phyloP scores from a whole-genome alignment of 2,329 filamentous ascomycete genomes.

The Mollisiaceae sp. region DNA sequence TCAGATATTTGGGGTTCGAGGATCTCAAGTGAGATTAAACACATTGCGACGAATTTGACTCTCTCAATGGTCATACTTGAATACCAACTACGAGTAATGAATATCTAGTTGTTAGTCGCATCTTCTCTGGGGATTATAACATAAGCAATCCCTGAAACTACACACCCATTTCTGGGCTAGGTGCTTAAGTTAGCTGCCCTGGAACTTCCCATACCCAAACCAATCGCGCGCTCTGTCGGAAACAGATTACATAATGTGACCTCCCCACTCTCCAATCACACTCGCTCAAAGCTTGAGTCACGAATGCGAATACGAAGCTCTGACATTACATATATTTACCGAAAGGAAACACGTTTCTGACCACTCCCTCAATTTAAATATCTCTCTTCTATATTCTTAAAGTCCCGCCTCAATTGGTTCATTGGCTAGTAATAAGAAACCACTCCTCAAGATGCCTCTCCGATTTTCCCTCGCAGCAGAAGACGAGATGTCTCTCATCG shows the following conservation, averaged over 20 bases:
- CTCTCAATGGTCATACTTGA: not conserved
- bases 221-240: not conserved
- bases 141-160: not conserved
- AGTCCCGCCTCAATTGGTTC: not conserved
- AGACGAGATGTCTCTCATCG: constrained; percentile 20
- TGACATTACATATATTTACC: not conserved
- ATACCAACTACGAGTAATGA: not conserved
- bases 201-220: too few relatives aligned
- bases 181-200: not conserved
- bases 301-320: not conserved
- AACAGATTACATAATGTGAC: not conserved
- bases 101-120: not conserved
- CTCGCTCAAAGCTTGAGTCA: not conserved
- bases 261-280: not conserved
- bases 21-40: too few relatives aligned
- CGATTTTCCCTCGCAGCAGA: constrained; percentile 16
- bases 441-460: constrained; percentile 19
- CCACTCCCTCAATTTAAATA: not conserved
- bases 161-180: not conserved
- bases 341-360: not conserved
- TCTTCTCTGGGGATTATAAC: not conserved
- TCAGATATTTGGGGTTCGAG: too few relatives aligned
- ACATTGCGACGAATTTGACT: too few relatives aligned
- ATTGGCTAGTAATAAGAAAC: not conserved
- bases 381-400: not conserved